Conservation (phyloP, 2,329 filamentous ascomycete species). For the Fusarium brachygibbosum region DNA sequence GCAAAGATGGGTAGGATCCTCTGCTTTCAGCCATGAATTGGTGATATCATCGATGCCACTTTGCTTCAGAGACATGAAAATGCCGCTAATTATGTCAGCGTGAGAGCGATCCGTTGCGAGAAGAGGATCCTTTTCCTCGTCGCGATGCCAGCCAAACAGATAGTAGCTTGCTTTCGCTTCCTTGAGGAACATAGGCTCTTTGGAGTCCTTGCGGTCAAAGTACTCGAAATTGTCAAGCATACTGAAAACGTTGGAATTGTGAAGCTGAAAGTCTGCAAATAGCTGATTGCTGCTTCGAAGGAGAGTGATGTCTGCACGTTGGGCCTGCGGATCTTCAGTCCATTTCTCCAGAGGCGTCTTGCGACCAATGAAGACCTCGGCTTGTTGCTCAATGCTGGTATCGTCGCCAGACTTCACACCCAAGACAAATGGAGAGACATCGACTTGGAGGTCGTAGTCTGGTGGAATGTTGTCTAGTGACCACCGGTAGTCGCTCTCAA, state of each 20-base stretch:
- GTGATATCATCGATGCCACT: too few species aligned
- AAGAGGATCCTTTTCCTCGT: neutral
- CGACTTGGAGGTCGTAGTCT: neutral
- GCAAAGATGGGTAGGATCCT: too few species aligned
- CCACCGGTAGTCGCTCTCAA: slow-evolving; percentile 1
- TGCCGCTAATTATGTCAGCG: too few species aligned
- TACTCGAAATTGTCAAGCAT: slow-evolving; percentile 2
- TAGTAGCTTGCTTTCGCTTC: too few species aligned
- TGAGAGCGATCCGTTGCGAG: too few species aligned
- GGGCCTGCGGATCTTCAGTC: too few species aligned
- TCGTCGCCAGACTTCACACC: too few species aligned
- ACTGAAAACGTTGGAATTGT: slow-evolving; percentile 1
- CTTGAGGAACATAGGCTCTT: too few species aligned
- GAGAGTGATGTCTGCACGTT: too few species aligned
- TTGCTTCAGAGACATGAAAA: too few species aligned
- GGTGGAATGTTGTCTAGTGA: neutral
- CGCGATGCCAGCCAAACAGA: neutral
- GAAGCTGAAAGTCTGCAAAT: slow-evolving; percentile 4
- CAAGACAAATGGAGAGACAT: neutral
- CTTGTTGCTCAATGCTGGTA: neutral
- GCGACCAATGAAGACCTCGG: slow-evolving; percentile 1
- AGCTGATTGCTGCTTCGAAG: neutral
- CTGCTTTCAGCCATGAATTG: too few species aligned
- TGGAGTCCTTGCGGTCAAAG: too few species aligned
- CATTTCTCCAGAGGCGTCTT: neutral